Evolutionary conservation across 2,329 filamentous ascomycete species (phyloP).

Genomic region (Ascocoryne sarcoides): DNA sequence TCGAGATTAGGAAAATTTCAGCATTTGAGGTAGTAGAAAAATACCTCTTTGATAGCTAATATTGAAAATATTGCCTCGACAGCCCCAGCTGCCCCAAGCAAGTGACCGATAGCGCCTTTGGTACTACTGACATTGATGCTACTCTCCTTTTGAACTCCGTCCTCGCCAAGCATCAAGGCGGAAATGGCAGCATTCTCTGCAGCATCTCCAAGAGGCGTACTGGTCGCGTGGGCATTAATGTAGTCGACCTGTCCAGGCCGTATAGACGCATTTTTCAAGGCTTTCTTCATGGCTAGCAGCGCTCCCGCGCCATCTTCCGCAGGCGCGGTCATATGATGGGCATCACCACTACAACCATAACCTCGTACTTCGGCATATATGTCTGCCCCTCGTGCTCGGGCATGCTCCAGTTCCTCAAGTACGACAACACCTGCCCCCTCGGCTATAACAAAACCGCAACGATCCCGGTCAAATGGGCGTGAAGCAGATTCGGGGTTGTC

Average conservation of each 20-base stretch:
- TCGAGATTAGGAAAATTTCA: not conserved
- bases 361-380: constrained; percentile 87
- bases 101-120: constrained; percentile 85
- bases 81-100: constrained; percentile 84
- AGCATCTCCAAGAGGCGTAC: constrained; percentile 74
- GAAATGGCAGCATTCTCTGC: constrained; percentile 83
- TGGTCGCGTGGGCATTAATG: constrained; percentile 92
- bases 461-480: constrained; percentile 73
- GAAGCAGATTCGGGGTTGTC: constrained; percentile 61
- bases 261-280: constrained; percentile 63
- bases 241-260: constrained; percentile 71
- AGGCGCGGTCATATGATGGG: constrained; percentile 88
- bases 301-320: constrained; percentile 76
- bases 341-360: constrained; percentile 86
- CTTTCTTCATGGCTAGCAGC: constrained; percentile 73
- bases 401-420: constrained; percentile 86
- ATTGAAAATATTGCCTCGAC: constrained; percentile 83
- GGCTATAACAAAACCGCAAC: constrained; percentile 83
- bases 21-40: not conserved
- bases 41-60: constrained; percentile 67
- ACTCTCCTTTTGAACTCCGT: constrained; percentile 51
- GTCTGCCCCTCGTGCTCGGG: constrained; percentile 63
- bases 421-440: constrained; percentile 86
- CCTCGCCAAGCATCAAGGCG: constrained; percentile 62
- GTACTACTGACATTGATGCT: constrained; percentile 83